Conservation (phyloP, 1,284 basidiomycete species). For the Coniferiporia sulphurascens region DNA sequence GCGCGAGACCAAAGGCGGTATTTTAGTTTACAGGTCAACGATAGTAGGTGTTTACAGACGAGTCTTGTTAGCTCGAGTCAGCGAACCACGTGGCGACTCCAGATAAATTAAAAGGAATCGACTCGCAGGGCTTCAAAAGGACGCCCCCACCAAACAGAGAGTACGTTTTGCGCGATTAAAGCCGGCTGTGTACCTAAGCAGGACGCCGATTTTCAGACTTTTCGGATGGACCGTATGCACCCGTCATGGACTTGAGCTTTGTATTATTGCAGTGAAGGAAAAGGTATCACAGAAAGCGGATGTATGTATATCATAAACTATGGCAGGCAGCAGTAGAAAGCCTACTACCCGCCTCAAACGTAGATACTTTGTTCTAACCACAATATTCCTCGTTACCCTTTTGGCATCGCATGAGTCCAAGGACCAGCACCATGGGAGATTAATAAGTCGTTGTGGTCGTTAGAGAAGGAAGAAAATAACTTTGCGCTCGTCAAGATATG, state of each 20-base stretch:
- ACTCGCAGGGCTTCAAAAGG: no score
- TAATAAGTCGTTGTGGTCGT: constrained; percentile 20
- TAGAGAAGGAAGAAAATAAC: not conserved
- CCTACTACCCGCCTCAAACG: constrained; percentile 69
- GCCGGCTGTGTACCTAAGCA: no score
- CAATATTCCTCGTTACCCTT: constrained; percentile 24
- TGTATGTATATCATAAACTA: constrained; percentile 70
- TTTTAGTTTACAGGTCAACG: not conserved
- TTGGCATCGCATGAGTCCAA: not conserved
- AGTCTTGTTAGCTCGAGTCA: not conserved
- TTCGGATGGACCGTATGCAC: no score
- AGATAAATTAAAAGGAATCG: no score
- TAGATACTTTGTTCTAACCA: constrained; percentile 41
- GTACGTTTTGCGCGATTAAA: no score
- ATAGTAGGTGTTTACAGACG: not conserved
- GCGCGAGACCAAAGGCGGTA: not conserved
- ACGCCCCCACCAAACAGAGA: no score
- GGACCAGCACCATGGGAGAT: constrained; percentile 19
- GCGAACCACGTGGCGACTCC: no score
- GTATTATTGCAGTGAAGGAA: not conserved
- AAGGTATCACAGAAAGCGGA: constrained; percentile 9
- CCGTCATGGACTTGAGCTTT: no score
- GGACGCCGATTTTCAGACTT: no score
- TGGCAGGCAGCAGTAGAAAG: constrained; percentile 53
- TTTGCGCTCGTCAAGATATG: not conserved